Evolutionary conservation across 441 rosid genomes (phyloP).

Genomic region (Metrosideros polymorpha): DNA sequence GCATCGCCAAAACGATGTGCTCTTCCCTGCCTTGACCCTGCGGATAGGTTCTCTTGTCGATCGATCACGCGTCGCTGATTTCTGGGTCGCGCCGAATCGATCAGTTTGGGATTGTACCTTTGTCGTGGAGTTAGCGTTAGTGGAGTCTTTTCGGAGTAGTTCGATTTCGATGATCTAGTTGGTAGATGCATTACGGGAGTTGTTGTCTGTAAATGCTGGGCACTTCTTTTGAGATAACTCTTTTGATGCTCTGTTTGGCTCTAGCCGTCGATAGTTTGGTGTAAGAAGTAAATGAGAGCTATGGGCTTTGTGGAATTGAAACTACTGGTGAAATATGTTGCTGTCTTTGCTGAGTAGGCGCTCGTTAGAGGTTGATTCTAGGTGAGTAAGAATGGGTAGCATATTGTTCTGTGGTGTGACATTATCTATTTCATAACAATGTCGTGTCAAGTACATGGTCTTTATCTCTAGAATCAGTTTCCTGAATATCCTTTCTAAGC

Average conservation of each 20-base stretch:
- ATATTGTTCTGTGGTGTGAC: background rate
- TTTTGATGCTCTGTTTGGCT: slow-evolving; percentile 1
- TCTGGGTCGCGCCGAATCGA: background rate
- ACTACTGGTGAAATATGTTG: slow-evolving; percentile 66
- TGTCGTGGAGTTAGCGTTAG: background rate
- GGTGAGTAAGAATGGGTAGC: slow-evolving; percentile 22
- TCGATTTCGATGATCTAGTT: background rate
- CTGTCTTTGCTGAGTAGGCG: slow-evolving; percentile 95
- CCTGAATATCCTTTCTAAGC: background rate
- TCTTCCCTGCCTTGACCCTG: background rate
- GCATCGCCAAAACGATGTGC: background rate
- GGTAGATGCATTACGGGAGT: background rate
- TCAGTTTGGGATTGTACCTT: background rate
- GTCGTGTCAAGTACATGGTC: background rate
- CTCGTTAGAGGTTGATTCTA: slow-evolving; percentile 90
- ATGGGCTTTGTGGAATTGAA: slow-evolving; percentile 50
- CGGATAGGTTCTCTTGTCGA: background rate
- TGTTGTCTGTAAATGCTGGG: background rate
- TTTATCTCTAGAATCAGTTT: background rate
- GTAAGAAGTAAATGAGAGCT: slow-evolving; percentile 24
- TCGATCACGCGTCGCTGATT: background rate
- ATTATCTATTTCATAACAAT: background rate
- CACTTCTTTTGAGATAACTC: background rate
- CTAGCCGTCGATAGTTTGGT: slow-evolving; percentile 13
- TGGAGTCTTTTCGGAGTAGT: background rate